Conservation (phyloP, 768 basidiomycete genomes). For the Arthromyces matolae region DNA sequence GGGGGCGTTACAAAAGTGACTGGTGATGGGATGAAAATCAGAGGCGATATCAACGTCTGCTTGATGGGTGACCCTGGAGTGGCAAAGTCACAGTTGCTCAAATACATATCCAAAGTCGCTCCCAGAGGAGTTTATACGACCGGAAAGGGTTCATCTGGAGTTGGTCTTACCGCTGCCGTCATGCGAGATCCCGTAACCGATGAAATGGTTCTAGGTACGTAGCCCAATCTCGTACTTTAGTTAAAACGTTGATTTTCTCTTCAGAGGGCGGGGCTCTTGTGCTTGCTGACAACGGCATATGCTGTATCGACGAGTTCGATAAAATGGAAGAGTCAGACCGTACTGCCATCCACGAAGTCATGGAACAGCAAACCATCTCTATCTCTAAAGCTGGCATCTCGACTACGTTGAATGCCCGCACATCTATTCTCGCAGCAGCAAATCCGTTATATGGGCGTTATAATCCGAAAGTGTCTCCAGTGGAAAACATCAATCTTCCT, state of each 20-base stretch:
- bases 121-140: constrained; percentile 98
- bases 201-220: constrained; percentile 96
- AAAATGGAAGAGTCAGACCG: constrained; percentile 99
- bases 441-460: constrained; percentile 98
- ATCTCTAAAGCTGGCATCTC: constrained; percentile 99
- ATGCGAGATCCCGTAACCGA: constrained; percentile 99
- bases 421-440: constrained; percentile 95
- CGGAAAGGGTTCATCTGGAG: constrained; percentile 96
- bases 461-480: constrained; percentile 95
- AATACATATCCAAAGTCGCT: constrained; percentile 98
- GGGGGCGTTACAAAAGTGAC: constrained; percentile 95
- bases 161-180: constrained; percentile 97
- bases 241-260: constrained; percentile 1
- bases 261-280: constrained; percentile 99
- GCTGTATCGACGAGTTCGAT: constrained; percentile 99
- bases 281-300: constrained; percentile 97
- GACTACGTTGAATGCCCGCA: constrained; percentile 95
- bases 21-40: constrained; percentile 97
- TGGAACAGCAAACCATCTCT: constrained; percentile 99
- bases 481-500: constrained; percentile 98
- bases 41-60: constrained; percentile 96
- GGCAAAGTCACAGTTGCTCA: constrained; percentile 93
- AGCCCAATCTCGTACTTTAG: not conserved
- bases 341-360: constrained; percentile 99
- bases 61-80: constrained; percentile 99